These are phyloP conservation scores for Penicillium fimorum DNA, from an alignment of 495 filamentous ascomycete genomes.

Conservation along the genomic window DNA sequence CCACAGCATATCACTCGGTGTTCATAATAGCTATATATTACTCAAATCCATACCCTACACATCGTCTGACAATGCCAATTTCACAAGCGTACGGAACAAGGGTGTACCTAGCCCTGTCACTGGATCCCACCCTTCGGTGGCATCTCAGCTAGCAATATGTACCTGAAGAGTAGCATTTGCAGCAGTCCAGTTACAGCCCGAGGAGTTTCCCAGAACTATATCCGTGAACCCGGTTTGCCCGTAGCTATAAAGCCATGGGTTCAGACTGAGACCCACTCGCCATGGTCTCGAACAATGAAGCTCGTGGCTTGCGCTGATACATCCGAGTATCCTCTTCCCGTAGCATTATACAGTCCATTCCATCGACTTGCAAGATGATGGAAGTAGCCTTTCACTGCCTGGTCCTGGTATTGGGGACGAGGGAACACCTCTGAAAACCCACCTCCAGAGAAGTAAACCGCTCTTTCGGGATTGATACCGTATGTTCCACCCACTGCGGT, in stretches of 20 bases:
- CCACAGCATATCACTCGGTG: not conserved
- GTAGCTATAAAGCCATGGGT: constrained; percentile 60
- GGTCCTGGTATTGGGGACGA: constrained; percentile 63
- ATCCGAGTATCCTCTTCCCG: constrained; percentile 72
- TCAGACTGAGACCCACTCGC: constrained; percentile 42
- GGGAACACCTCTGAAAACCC: constrained; percentile 72
- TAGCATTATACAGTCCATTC: constrained; percentile 51
- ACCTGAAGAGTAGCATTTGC: constrained; percentile 33
- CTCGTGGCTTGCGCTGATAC: constrained; percentile 54
- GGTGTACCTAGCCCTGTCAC: constrained; percentile 37
- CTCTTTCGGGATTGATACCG: constrained; percentile 52
- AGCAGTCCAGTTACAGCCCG: constrained; percentile 47
- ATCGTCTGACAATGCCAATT: constrained; percentile 13
- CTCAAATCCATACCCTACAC: not conserved
- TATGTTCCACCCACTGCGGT: constrained; percentile 73
- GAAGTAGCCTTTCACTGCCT: constrained; percentile 56
- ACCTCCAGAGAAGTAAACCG: constrained; percentile 58
- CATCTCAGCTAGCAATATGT: constrained; percentile 52
- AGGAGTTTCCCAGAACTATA: constrained; percentile 53
- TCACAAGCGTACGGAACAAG: constrained; percentile 19
- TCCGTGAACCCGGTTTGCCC: constrained; percentile 52
- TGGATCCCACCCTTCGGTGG: constrained; percentile 36
- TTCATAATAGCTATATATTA: not conserved
- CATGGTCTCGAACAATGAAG: constrained; percentile 44
- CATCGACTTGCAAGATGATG: constrained; percentile 36